Conservation (phyloP, 169 alveolate genomes). For the Plasmodium ovale region DNA sequence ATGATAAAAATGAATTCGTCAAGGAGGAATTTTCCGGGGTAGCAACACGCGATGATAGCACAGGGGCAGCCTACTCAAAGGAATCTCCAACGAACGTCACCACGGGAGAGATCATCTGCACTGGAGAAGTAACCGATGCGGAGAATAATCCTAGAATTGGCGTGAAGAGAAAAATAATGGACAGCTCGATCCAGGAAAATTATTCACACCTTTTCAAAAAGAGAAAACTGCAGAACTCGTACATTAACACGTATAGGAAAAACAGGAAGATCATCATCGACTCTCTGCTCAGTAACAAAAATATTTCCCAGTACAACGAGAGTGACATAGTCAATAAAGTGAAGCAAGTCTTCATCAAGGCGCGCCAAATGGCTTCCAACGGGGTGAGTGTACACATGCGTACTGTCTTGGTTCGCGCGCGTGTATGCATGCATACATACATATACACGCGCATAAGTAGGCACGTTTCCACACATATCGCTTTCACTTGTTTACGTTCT, state of each 20-base stretch:
- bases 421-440: background rate
- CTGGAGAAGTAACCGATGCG: background rate
- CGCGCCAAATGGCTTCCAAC: slow-evolving; percentile 56
- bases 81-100: too few relatives aligned
- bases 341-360: slow-evolving; percentile 57
- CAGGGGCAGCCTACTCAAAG: too few relatives aligned
- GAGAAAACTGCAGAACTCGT: slow-evolving; percentile 50
- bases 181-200: background rate
- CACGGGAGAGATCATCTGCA: too few relatives aligned
- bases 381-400: slow-evolving; percentile 22
- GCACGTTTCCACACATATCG: background rate
- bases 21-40: too few relatives aligned
- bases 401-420: background rate
- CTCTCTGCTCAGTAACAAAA: slow-evolving; percentile 27
- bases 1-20: too few relatives aligned
- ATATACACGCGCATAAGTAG: background rate
- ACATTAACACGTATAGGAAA: slow-evolving; percentile 54
- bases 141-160: background rate
- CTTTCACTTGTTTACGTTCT: background rate
- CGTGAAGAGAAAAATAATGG: slow-evolving; percentile 12
- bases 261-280: slow-evolving; percentile 48
- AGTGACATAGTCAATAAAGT: slow-evolving; percentile 44
- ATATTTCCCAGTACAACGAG: slow-evolving; percentile 48
- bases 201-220: slow-evolving; percentile 44
- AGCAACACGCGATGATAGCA: too few relatives aligned